Base-by-base conservation (phyloP, 208 protist genomes). In the Wallacemonas collosoma region DNA sequence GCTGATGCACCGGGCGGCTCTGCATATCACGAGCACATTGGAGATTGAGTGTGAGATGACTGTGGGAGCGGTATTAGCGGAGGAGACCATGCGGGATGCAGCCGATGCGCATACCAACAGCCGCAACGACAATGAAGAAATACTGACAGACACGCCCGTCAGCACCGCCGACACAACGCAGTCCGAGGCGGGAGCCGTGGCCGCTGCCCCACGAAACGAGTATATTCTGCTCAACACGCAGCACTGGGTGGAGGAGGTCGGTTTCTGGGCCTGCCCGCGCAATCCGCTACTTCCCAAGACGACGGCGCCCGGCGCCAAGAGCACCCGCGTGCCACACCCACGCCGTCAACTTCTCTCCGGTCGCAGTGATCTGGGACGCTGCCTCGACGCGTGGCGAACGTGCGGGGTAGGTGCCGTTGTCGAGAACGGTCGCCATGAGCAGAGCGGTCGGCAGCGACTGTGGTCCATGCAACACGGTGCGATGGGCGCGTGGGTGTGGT, bases 171-270 rank as follows among this genome's bases (percentile, higher is more conserved):
- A 26, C 26, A 26, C 26, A 26, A 26, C 26, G 26, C 26, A 26
- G 26, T 26, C 26, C 26, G 26, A 26, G 26, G 26, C 26, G 26
- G 26, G 26, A 26, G 38, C 8, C 12, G 44, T 26, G 41, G 15
- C 58, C 17, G 11, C 66, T 14, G 3, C 9, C 50, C 8, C 36
- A 53, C 2, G 41, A 50, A 55, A 9, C 38, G 64, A 53, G 12
- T 79, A 73, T 61, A 53, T 95, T n/a, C 79, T 83, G n/a, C 70
- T 95, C 38, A 80, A 62, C 64, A 44, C 86, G 2, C 55, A 77
- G 9, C 87, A 93, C 71, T 95, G 90, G 88, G 77, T 93, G 38
- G 90, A 95, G 62, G 80, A 91, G 66, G 87, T 93, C 2, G 90
- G 83, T 6, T 93, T 93, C 71, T 95, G 90, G 88, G 81, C 86